These are phyloP conservation scores for Hydnomerulius pinastri DNA, from an alignment of 768 basidiomycete genomes.

Conservation along the genomic window DNA sequence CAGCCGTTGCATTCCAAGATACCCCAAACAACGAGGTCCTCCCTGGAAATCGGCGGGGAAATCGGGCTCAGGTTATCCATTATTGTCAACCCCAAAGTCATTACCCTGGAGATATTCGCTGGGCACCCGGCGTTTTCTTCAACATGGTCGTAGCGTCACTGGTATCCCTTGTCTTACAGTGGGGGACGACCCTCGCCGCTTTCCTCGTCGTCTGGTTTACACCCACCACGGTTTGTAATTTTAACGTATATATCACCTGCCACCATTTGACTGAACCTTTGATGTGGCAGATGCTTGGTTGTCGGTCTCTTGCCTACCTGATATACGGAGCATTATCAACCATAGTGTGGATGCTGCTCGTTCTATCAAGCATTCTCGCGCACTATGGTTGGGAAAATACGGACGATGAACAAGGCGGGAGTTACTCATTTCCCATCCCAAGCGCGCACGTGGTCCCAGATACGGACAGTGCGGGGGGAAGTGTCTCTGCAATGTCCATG, in stretches of 20 bases:
- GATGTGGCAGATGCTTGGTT: constrained; percentile 20
- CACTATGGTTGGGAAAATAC: too few relatives aligned
- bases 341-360: constrained; percentile 21
- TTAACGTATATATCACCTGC: not conserved
- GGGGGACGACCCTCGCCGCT: constrained; percentile 29
- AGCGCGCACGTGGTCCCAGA: not conserved
- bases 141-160: constrained; percentile 24
- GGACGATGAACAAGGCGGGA: too few relatives aligned
- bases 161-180: constrained; percentile 25
- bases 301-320: constrained; percentile 25
- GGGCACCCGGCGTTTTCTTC: constrained; percentile 18
- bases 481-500: too few relatives aligned
- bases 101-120: constrained; percentile 7
- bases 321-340: constrained; percentile 25
- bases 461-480: not conserved
- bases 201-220: constrained; percentile 24
- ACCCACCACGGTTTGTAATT: constrained; percentile 21
- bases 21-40: too few relatives aligned
- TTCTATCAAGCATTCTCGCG: constrained; percentile 19
- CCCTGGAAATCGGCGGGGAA: too few relatives aligned
- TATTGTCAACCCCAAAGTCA: constrained; percentile 15
- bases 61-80: too few relatives aligned
- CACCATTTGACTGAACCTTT: not conserved
- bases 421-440: not conserved
- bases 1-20: too few relatives aligned